Evolutionary conservation across 2,329 filamentous ascomycete genomes (phyloP), one percentile per base, ranked within the genome.

Genomic region (Sporothrix pseudoabietina): DNA sequence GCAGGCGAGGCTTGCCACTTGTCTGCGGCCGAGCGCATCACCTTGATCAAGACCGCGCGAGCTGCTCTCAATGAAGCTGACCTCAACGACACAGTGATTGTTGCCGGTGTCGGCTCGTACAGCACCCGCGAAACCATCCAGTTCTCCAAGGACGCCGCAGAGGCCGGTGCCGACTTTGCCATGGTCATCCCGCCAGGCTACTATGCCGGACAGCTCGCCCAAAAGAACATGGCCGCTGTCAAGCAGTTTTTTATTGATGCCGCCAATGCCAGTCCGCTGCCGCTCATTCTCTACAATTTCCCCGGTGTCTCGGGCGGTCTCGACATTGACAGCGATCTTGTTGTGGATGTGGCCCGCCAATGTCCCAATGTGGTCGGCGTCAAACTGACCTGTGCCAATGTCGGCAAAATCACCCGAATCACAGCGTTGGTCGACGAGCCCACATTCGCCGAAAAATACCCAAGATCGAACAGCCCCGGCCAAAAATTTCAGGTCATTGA

Each of bases 51-150:
- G 26, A 52, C 69, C 1, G 70, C 73, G n/a, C 69, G 73, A 0
- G 52, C 44, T 1, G 69, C 72, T 1, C 39, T 75, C 0, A 70
- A 72, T 41, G 59, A 63, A 7, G 54, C 81, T 0, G 75, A 78
- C 1, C 77, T 80, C 1, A 76, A 78, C 0, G 74, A 81, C 10
- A 83, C 83, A 61, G 84, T 84, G 0, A 78, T 85, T 3, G 82
- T 85, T 2, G 84, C 84, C 4, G 84, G 84, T 5, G 82, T 85
- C 30, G 83, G 81, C 0, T 83, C 81, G 0, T 77, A 80, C 63
- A 80, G 79, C 69, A 82, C 81, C 0, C 77, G 79, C 39, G 80
- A 82, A 77, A 71, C 80, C 6, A 77, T 82, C 9, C 76, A 77
- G 26, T 77, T 82, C 0, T 81, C 81, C 3, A 77, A 80, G 16